Conservation (phyloP, 306 rosid genomes). For the Pterocarpus santalinus region DNA sequence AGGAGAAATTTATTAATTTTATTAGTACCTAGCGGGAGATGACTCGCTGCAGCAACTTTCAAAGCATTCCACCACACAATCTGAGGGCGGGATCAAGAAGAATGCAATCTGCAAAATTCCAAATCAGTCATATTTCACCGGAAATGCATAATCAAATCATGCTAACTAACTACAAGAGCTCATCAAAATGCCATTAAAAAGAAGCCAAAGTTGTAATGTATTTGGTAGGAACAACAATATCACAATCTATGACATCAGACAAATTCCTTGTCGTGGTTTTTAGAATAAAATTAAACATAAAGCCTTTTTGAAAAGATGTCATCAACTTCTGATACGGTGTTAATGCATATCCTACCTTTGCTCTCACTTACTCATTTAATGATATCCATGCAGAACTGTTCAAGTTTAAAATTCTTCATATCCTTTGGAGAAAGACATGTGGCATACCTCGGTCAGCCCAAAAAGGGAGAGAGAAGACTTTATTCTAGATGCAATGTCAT, state of each 20-base stretch:
- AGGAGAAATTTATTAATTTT: neutral
- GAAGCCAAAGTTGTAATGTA: neutral
- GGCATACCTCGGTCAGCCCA: neutral
- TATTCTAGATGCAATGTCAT: too few species aligned
- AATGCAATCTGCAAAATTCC: conserved; percentile 71
- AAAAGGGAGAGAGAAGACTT: too few species aligned
- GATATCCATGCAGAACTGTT: neutral
- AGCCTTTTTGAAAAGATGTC: neutral
- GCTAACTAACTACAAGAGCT: neutral
- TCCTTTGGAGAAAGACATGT: conserved; percentile 13
- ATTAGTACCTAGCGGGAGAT: conserved; percentile 69
- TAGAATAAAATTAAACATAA: neutral
- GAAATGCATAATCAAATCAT: conserved; percentile 36
- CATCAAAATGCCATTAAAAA: neutral
- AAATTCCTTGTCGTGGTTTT: conserved; percentile 6
- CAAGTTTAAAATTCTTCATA: neutral
- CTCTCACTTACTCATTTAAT: neutral
- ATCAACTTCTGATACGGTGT: conserved; percentile 9
- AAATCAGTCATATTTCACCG: neutral
- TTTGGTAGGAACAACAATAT: conserved; percentile 15
- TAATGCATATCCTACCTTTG: conserved; percentile 11
- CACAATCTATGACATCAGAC: conserved; percentile 9
- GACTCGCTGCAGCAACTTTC: conserved; percentile 78
- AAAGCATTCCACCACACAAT: conserved; percentile 75
- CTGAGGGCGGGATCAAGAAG: conserved; percentile 74